Evolutionary conservation across 208 protist genomes (phyloP).

Genomic region (Wallacemonas sp.): DNA sequence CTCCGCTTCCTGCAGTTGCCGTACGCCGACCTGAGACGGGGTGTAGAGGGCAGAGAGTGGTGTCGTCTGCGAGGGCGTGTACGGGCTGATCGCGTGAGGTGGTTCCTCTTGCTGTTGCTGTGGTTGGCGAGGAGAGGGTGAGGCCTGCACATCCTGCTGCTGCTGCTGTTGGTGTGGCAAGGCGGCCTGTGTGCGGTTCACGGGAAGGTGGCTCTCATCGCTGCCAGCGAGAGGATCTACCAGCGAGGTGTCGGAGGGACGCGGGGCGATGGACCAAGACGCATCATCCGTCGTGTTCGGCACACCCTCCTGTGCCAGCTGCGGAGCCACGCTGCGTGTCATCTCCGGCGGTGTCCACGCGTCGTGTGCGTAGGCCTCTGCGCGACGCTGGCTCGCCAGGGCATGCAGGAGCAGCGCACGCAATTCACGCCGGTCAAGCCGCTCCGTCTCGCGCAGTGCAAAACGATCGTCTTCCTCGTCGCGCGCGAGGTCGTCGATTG

Average conservation of each 20-base stretch:
- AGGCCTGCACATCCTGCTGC: not conserved
- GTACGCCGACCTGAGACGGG: conserved; percentile 22
- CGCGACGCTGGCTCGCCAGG: conserved; percentile 5
- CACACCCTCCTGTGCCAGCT: not conserved
- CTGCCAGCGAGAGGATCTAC: conserved; percentile 5
- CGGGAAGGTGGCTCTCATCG: not conserved
- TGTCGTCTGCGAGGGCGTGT: conserved; percentile 11
- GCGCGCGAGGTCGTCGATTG: conserved; percentile 29
- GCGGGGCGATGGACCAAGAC: not conserved
- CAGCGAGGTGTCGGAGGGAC: not conserved
- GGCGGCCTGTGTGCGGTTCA: conserved; percentile 1
- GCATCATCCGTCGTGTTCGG: too few relatives aligned
- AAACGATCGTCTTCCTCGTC: conserved; percentile 51
- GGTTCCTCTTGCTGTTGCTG: not conserved
- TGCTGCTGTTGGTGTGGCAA: not conserved
- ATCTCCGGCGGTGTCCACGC: not conserved
- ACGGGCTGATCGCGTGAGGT: not conserved
- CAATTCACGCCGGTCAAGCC: conserved; percentile 33
- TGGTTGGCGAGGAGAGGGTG: not conserved
- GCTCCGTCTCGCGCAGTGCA: conserved; percentile 38
- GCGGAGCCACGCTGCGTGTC: not conserved
- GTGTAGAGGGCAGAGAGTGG: conserved; percentile 6
- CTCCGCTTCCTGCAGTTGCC: conserved; percentile 31
- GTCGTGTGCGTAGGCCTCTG: conserved; percentile 6
- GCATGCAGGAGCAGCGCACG: conserved; percentile 4